phyloP scores from a whole-genome alignment of 306 rosid genomes.

The Vachellia collinsii region DNA sequence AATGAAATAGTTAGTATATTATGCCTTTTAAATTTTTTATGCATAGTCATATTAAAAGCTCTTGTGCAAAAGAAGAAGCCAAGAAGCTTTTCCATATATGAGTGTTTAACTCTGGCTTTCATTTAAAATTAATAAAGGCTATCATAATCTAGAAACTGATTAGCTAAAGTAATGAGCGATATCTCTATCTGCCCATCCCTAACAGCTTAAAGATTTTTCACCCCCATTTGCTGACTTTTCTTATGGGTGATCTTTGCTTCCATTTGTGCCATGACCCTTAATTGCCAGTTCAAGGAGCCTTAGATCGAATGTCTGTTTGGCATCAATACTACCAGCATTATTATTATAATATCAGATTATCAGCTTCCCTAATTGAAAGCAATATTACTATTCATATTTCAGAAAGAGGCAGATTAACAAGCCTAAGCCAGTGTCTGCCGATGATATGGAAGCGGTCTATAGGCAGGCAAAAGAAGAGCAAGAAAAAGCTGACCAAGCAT shows the following conservation, averaged over 20 bases:
- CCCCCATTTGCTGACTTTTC: not conserved
- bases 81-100: not conserved
- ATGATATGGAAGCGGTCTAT: slow-evolving; percentile 75
- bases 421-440: slow-evolving; percentile 71
- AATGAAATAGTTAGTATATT: not conserved
- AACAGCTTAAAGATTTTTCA: not conserved
- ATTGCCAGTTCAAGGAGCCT: slow-evolving; percentile 23
- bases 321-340: not conserved
- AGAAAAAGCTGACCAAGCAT: slow-evolving; percentile 66
- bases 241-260: not conserved
- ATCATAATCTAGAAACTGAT: not conserved
- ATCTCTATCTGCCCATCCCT: not conserved
- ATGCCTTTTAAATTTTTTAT: slow-evolving; percentile 10
- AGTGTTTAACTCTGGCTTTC: not conserved
- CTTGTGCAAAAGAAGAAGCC: slow-evolving; percentile 1
- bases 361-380: slow-evolving; percentile 25
- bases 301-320: not conserved
- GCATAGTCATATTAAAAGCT: not conserved
- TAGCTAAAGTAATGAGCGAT: slow-evolving; percentile 14
- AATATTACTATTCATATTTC: slow-evolving; percentile 35
- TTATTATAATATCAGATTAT: not conserved
- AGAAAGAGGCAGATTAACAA: slow-evolving; percentile 82
- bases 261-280: not conserved
- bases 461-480: slow-evolving; percentile 79
- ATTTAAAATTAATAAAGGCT: not conserved